Conservation (phyloP, 2,329 filamentous ascomycete genomes). For the Cercospora zeae-maydis region DNA sequence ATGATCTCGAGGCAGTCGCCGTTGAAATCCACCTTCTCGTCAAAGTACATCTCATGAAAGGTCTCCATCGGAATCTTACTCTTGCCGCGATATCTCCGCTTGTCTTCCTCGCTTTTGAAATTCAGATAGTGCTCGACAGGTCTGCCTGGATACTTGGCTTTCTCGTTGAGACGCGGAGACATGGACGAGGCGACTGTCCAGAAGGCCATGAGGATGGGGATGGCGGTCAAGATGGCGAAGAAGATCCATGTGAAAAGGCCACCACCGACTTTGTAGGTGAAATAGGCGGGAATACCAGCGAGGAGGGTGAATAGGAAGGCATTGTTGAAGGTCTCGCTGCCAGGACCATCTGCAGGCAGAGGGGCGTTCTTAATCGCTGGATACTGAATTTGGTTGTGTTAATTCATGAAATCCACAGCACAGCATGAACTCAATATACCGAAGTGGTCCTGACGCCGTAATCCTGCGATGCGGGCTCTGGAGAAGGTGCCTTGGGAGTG, state of each 20-base stretch:
- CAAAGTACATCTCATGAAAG: conserved; percentile 97
- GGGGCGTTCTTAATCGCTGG: conserved; percentile 91
- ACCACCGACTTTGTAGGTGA: conserved; percentile 78
- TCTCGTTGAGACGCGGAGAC: conserved; percentile 88
- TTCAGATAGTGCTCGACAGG: conserved; percentile 87
- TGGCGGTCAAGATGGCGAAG: conserved; percentile 71
- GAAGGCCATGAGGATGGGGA: conserved; percentile 77
- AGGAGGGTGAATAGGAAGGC: conserved; percentile 68
- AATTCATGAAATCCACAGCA: conserved; percentile 7
- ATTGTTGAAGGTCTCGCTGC: conserved; percentile 86
- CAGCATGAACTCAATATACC: conserved; percentile 37
- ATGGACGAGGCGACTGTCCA: conserved; percentile 78
- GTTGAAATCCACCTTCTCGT: conserved; percentile 91
- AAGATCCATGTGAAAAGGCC: conserved; percentile 85
- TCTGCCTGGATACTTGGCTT: conserved; percentile 78
- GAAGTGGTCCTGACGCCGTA: conserved; percentile 61
- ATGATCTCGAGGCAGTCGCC: conserved; percentile 83
- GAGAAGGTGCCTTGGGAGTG: conserved; percentile 55
- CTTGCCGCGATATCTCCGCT: conserved; percentile 67
- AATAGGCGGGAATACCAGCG: conserved; percentile 68
- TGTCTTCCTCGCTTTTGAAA: conserved; percentile 64
- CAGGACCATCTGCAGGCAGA: conserved; percentile 81
- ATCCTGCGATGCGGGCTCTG: conserved; percentile 50
- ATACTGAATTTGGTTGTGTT: conserved; percentile 52
- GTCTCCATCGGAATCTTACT: conserved; percentile 87